Conservation (phyloP, 2,329 filamentous ascomycete species). For the Drechslerella coelobrocha region DNA sequence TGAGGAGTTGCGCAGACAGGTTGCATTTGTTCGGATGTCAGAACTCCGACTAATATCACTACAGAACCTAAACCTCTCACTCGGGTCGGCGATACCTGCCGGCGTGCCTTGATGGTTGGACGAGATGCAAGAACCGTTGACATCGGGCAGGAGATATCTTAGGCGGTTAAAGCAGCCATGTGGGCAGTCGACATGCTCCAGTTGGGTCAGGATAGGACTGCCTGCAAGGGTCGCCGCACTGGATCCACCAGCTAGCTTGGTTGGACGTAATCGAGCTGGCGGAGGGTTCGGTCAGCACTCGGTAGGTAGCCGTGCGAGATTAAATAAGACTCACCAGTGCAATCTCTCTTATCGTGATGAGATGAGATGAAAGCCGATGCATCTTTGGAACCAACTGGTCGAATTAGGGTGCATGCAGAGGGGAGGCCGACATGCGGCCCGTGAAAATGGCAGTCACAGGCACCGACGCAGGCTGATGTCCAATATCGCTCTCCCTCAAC, state of each 20-base stretch:
- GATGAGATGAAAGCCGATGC: not conserved
- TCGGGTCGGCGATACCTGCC: not conserved
- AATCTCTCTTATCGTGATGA: not conserved
- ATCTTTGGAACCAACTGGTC: constrained; percentile 6
- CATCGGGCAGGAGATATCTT: not conserved
- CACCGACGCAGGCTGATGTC: not conserved
- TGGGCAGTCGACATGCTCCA: not conserved
- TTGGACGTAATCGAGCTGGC: not conserved
- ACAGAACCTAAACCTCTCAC: not conserved
- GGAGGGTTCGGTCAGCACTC: too few species aligned
- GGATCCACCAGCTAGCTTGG: not conserved
- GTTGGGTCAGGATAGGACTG: not conserved
- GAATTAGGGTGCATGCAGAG: constrained; percentile 43
- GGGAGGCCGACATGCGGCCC: constrained; percentile 9
- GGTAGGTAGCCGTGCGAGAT: not conserved
- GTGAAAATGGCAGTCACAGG: constrained; percentile 49
- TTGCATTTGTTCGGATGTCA: not conserved
- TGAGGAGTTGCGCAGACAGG: not conserved
- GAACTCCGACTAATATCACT: not conserved
- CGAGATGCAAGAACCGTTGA: not conserved
- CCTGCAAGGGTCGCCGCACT: not conserved
- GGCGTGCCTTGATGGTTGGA: not conserved
- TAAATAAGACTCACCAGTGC: not conserved
- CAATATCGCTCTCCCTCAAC: constrained; percentile 15
- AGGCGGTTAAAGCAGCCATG: constrained; percentile 4